Percentiles rank a stretch among this genome's conserved stretches.
These are phyloP conservation scores for Dactylorhiza incarnata DNA, from an alignment of 106 monocot genomes.

Conservation along the genomic window DNA sequence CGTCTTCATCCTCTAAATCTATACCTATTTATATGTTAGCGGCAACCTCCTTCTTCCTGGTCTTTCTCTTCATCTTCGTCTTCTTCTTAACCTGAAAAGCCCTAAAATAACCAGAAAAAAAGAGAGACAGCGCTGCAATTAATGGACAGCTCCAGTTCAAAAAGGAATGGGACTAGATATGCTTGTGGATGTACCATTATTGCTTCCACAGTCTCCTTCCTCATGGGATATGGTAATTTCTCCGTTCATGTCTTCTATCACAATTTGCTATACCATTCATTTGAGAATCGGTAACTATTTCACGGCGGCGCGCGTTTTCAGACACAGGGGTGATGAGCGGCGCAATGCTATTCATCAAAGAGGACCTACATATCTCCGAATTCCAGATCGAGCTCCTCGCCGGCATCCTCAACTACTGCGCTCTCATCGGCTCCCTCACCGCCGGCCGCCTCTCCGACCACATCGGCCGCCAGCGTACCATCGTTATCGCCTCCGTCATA, in stretches of 20 bases:
- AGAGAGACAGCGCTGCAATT: too few species aligned
- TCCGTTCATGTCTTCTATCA: too few species aligned
- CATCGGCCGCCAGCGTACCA: constrained; percentile 24
- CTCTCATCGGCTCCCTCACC: constrained; percentile 19
- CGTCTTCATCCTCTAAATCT: too few species aligned
- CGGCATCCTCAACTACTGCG: constrained; percentile 24
- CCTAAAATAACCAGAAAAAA: too few species aligned
- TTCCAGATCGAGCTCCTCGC: constrained; percentile 23
- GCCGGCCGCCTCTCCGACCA: constrained; percentile 26
- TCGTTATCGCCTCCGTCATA: constrained; percentile 18
- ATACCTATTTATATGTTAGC: too few species aligned
- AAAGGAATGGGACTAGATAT: constrained; percentile 13
- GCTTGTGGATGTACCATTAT: constrained; percentile 13
- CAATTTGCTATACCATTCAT: too few species aligned
- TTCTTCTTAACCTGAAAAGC: too few species aligned
- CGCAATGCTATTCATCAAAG: constrained; percentile 21
- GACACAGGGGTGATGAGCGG: constrained; percentile 20
- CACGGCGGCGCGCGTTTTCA: constrained; percentile 10
- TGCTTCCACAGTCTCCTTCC: constrained; percentile 20
- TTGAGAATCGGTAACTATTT: too few species aligned
- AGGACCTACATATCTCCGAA: constrained; percentile 20
- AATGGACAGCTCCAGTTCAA: background rate
- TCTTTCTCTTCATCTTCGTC: too few species aligned
- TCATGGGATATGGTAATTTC: constrained; percentile 25
- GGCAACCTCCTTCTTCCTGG: too few species aligned